Conservation (phyloP, 768 basidiomycete genomes). For the Candolleomyces aberdarensis region DNA sequence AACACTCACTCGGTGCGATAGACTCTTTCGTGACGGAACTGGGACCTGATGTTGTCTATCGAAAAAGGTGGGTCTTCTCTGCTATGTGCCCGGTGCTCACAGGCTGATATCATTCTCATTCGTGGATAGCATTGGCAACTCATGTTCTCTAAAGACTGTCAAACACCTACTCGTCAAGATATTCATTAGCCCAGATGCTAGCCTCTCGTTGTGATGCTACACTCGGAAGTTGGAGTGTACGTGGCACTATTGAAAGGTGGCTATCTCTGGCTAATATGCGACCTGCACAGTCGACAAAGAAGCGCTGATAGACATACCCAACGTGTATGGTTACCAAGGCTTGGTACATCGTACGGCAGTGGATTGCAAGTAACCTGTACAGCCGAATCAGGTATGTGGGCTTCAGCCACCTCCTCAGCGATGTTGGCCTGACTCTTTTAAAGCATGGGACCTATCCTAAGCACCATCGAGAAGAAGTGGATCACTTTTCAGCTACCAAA, state of each 20-base stretch:
- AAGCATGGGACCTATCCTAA: conserved; percentile 94
- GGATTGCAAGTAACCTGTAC: conserved; percentile 91
- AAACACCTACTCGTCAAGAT: conserved; percentile 89
- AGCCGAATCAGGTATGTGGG: conserved; percentile 87
- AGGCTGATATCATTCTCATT: not conserved
- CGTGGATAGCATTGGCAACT: conserved; percentile 55
- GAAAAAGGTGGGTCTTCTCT: conserved; percentile 68
- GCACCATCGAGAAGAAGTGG: conserved; percentile 94
- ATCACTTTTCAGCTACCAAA: conserved; percentile 91
- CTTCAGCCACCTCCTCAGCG: not conserved
- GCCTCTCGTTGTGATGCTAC: conserved; percentile 71
- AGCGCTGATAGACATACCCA: conserved; percentile 76
- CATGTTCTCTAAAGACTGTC: conserved; percentile 78
- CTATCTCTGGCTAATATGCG: conserved; percentile 2
- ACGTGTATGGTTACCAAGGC: conserved; percentile 84
- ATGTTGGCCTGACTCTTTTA: not conserved
- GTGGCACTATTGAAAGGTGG: conserved; percentile 12
- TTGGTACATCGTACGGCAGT: conserved; percentile 95
- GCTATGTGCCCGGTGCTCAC: not conserved
- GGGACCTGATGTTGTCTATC: conserved; percentile 83
- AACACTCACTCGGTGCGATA: conserved; percentile 76
- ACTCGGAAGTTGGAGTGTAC: conserved; percentile 75
- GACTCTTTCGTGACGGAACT: conserved; percentile 92
- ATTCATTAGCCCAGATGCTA: conserved; percentile 92
- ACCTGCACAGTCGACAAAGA: conserved; percentile 72